phyloP scores from a whole-genome alignment of 2,329 filamentous ascomycete genomes.

The Ophiostoma sp. region DNA sequence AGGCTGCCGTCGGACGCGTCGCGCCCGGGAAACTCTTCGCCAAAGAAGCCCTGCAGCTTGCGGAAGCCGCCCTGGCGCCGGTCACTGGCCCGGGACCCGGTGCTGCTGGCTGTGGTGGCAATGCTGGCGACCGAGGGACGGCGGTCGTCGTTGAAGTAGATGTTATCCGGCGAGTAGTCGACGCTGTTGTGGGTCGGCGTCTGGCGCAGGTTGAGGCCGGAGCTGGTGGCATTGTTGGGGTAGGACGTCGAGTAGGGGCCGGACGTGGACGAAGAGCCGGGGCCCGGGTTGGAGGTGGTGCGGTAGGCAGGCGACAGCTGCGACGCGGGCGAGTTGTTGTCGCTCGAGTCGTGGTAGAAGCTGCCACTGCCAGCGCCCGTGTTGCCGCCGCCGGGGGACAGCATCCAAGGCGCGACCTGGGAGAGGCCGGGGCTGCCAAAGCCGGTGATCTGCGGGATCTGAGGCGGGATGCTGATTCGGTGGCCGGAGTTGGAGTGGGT shows the following conservation, averaged over 20 bases:
- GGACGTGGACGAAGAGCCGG: background rate
- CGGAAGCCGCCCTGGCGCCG: slow-evolving; percentile 68
- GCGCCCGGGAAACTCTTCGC: slow-evolving; percentile 73
- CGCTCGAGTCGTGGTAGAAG: slow-evolving; percentile 72
- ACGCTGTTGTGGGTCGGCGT: slow-evolving; percentile 42
- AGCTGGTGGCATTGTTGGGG: background rate
- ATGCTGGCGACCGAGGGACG: slow-evolving; percentile 85
- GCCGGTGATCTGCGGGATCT: slow-evolving; percentile 52
- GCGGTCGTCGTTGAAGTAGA: slow-evolving; percentile 64
- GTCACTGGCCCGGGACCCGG: slow-evolving; percentile 69
- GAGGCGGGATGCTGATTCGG: slow-evolving; percentile 44
- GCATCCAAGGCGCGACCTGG: slow-evolving; percentile 53
- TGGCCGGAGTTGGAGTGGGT: background rate
- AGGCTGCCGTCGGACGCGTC: slow-evolving; percentile 71
- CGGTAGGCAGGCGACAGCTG: slow-evolving; percentile 69
- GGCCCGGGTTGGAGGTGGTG: slow-evolving; percentile 36
- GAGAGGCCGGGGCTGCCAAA: slow-evolving; percentile 48
- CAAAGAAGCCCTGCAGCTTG: slow-evolving; percentile 87
- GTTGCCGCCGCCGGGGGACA: slow-evolving; percentile 34
- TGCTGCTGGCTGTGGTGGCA: slow-evolving; percentile 73
- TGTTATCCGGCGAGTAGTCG: slow-evolving; percentile 57
- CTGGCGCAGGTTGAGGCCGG: slow-evolving; percentile 24
- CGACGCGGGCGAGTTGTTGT: slow-evolving; percentile 56
- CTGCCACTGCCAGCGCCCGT: slow-evolving; percentile 40
- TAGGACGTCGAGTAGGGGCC: slow-evolving; percentile 8